Base-by-base conservation (phyloP, 1,284 basidiomycete species). In the Schizophyllum amplum region DNA sequence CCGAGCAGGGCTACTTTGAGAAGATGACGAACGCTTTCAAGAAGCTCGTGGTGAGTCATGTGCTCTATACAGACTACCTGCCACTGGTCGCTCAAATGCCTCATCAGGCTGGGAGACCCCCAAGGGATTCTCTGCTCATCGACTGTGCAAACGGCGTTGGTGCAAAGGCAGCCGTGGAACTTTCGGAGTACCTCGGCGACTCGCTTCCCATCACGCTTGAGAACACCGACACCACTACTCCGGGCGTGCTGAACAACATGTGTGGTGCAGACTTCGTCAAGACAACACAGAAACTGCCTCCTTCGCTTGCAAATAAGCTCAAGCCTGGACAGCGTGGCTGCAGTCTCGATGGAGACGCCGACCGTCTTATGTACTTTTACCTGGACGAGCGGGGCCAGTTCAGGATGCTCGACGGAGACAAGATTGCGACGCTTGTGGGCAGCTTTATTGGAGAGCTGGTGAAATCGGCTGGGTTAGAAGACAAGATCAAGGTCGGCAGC, bases 61-160 rank as follows among this genome's bases (percentile, higher is more conserved):
- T n/a, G n/a, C n/a, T n/a, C n/a, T n/a, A n/a, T n/a, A n/a, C n/a
- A n/a, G 24, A 57, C 51, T 52, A 46, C 21, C 24, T 52, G 13
- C 4, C 52, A 26, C 42, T 47, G 54, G 5, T 42, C 23, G 50
- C 24, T n/a, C 51, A 51, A 25, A 57, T 60, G 47, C 54, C 48
- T 48, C 57, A 25, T 51, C 55, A 89, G 87, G 70, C 77, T 59
- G 87, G 87, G 63, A 80, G 87, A 71, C 68, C 78, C 51, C 71
- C 80, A 24, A 74, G 81, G 11, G 67, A 79, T 2, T 81, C 87
- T 17, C 70, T 99, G 42, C 72, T 91, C 17, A 82, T 99, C 47
- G 97, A 99, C 71, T 99, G 97, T 69, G 97, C 97, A 24, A 99
- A 99, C 67, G 97, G 97, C 24, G 97, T 99, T 24, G 97, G 97